Evolutionary conservation across 805 yeast genomes (phyloP).

Genomic region (Scheffersomyces coipomensis): DNA sequence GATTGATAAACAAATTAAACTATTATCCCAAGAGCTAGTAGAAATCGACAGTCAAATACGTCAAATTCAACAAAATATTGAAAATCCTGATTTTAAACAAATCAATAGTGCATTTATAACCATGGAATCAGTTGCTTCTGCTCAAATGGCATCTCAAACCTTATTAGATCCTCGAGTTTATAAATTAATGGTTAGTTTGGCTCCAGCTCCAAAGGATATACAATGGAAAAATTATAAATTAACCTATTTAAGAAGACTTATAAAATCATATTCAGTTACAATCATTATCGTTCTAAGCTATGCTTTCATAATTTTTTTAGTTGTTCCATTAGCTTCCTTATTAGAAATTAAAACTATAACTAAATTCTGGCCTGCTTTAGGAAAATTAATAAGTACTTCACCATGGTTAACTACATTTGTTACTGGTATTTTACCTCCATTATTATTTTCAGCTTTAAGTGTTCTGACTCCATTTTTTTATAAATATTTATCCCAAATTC

Average conservation of each 20-base stretch:
- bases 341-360: conserved; percentile 55
- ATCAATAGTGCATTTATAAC: conserved; percentile 47
- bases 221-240: conserved; percentile 46
- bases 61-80: conserved; percentile 30
- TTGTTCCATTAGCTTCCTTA: conserved; percentile 55
- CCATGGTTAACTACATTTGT: conserved; percentile 54
- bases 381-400: conserved; percentile 49
- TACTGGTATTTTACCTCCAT: conserved; percentile 62
- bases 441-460: conserved; percentile 55
- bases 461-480: conserved; percentile 55
- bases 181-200: conserved; percentile 39
- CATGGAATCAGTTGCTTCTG: conserved; percentile 48
- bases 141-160: conserved; percentile 50
- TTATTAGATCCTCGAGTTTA: conserved; percentile 45
- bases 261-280: conserved; percentile 41
- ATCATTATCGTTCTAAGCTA: conserved; percentile 47
- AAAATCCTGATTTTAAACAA: conserved; percentile 34
- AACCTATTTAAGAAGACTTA: conserved; percentile 34
- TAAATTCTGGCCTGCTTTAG: conserved; percentile 59
- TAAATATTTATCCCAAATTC: conserved; percentile 46
- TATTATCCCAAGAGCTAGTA: conserved; percentile 31
- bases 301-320: conserved; percentile 52
- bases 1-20: conserved; percentile 21
- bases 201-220: conserved; percentile 49
- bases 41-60: conserved; percentile 39